Base-by-base conservation (phyloP, 1,284 basidiomycete species). In the Sanguinoderma infundibulare region DNA sequence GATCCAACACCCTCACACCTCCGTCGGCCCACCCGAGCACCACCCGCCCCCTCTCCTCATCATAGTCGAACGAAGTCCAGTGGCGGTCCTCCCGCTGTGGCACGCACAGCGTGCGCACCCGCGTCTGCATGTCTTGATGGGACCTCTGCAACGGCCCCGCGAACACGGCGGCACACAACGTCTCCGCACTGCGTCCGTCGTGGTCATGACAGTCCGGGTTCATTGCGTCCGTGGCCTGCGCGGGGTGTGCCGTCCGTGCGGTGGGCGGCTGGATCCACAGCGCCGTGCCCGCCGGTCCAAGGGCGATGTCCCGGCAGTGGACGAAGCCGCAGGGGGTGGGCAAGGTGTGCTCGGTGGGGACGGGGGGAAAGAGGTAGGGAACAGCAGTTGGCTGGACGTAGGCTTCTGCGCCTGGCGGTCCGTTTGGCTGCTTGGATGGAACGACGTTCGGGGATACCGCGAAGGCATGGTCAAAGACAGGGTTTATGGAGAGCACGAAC, bases 51-150 rank as follows among this genome's bases (percentile, higher is more conserved):
- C 72, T 66, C 49, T 77, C 77, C 68, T 87, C 85, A 59, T 85
- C 82, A 68, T 87, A 87, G 70, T 85, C 85, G 59, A 87, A 67
- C 42, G 81, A 77, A 8, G 81, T 80, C 85, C 85, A 87, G 53
- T 77, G 73, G 39, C 77, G 78, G 47, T 74, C 75, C 7, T 71
- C 65, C 34, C 44, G 58, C 42, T 59, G 46, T 57, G 66, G 64
- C 57, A 72, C 73, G 52, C 72, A 71, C 32, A 72, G 60, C 50
- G 60, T 71, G 56, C 73, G 70, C 57, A 67, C 60, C 12, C 59
- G 61, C 12, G 67, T 60, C 34, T 70, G 66, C 64, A 35, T 34
- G 55, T 44, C 64, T 61, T 42, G 42, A 26, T 63, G 61, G 22
- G 40, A 39, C 28, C 51, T 40, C 54, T 59, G 60, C 51, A 81